Evolutionary conservation across 306 rosid genomes (phyloP), one percentile per base, ranked within the genome.

Genomic region (Amphicarpaea edgeworthii): DNA sequence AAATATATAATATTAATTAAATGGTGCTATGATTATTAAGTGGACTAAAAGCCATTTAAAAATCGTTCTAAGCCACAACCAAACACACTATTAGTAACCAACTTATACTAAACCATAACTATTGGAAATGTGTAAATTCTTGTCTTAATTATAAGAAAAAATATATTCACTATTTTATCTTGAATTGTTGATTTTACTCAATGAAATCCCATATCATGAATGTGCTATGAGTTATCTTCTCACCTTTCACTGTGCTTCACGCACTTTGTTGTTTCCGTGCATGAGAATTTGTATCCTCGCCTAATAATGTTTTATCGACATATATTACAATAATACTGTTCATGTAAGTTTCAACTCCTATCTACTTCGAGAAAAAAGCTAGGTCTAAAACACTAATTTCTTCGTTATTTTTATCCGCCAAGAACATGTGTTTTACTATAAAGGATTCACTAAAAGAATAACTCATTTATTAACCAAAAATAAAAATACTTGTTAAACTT

Each of bases 181-280:
- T 30, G 37, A 30, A 30, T 30, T 30, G 6, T 30, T 30, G 37
- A 4, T 30, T 30, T 30, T 30, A 30, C 37, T 30, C 37, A 30
- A 30, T 30, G 37, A 38, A 54, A 54, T 0, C 0, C 1, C 38
- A 12, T 24, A 6, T 57, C 63, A 57, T 57, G 63, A 26, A 57
- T 24, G 17, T 57, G 19, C 3, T 12, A 24, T 57, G 63, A 57
- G 38, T 57, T 55, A 55, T 55, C 62, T 55, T 55, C 62, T 55
- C 7, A 55, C 34, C 6, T 1, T 55, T 8, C 16, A 34, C 21
- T 23, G 17, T 11, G 12, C 9, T 57, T 57, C 63, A 24, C 37
- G 17, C 37, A 11, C 34, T 55, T 55, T 23, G 30, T 5, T 54
- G 30, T 5, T 54, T 17, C 57, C 23, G 4, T 50, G 11, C 23